Conservation (phyloP, 164 flowering plant genomes). For the Pachysandra terminalis region DNA sequence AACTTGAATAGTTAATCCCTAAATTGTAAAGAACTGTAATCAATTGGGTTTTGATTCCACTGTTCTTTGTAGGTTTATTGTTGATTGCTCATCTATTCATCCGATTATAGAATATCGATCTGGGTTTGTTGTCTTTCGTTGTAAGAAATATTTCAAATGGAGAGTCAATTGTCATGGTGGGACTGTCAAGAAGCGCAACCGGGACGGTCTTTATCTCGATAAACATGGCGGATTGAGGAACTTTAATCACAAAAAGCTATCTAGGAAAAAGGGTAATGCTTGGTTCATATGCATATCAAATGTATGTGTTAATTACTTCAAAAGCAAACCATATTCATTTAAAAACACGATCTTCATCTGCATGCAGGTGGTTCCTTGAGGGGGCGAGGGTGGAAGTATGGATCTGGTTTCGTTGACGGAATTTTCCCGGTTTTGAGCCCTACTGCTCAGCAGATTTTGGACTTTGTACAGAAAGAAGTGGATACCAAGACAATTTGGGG, state of each 20-base stretch:
- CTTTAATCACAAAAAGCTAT: constrained; percentile 55
- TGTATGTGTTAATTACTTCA: background rate
- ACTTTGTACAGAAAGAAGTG: constrained; percentile 40
- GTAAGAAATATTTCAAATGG: constrained; percentile 19
- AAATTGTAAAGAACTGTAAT: background rate
- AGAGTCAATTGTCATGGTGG: constrained; percentile 27
- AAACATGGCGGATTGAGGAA: constrained; percentile 53
- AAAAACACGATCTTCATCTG: background rate
- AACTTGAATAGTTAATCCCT: background rate
- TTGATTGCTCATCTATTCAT: constrained; percentile 17
- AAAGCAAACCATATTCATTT: background rate
- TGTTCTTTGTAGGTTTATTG: constrained; percentile 35
- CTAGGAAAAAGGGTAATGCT: constrained; percentile 57
- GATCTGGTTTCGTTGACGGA: constrained; percentile 92
- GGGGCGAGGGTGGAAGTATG: constrained; percentile 89
- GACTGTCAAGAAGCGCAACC: constrained; percentile 30
- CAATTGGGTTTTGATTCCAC: too few species aligned
- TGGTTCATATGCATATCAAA: background rate
- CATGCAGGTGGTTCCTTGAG: constrained; percentile 69
- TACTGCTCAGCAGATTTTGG: constrained; percentile 49
- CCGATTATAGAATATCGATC: constrained; percentile 27
- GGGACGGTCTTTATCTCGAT: constrained; percentile 54
- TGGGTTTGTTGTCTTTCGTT: constrained; percentile 6
- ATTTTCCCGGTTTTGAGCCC: constrained; percentile 87
- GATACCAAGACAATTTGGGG: constrained; percentile 34